Evolutionary conservation across 1,139 yeast genomes (phyloP), one percentile per base, ranked within the genome.

Genomic region (Taphrina confusa): DNA sequence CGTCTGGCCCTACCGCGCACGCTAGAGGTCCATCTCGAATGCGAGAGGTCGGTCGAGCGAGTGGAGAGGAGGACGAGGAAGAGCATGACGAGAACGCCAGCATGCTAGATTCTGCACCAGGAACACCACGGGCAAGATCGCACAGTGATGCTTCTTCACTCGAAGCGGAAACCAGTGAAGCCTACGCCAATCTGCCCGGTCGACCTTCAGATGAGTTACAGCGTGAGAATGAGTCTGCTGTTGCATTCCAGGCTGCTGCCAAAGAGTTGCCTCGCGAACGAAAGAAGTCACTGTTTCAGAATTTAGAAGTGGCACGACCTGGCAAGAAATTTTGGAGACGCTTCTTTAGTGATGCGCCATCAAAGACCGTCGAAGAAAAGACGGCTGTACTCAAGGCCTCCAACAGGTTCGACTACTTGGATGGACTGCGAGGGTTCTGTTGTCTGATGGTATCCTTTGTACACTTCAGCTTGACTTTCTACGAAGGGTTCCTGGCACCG

Each of bases 361-460:
- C 39, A 5, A 34, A 31, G n/a, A 12, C 36, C 11, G 33, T 23
- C 11, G 25, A 11, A 20, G 49, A 25, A 1, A 27, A 33, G 12
- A 25, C 37, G 14, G 33, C 42, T 1, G 36, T 54, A 12, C 28
- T 54, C 25, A 25, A 23, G 12, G 28, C 49, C 11, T n/a, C 31
- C 34, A 14, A 34, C 6, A 33, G 58, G 11, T 20, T 54, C 20
- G 58, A 54, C 28, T 54, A 54, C 28, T 51, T 54, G 6, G 58
- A 54, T 33, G 58, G 58, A n/a, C 50, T 54, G 12, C 50, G 58
- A 20, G 58, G 58, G 12, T 30, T 54, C 16, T 44, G 42, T 34
- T 54, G 58, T 44, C 20, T 54, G 27, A 25, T 54, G 27, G 58
- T 54, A 20, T 54, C 58, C n/a, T 45, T 54, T 6, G 45, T 54